Conservation (phyloP, 2,329 filamentous ascomycete genomes). For the Pseudocercospora fijiensis region DNA sequence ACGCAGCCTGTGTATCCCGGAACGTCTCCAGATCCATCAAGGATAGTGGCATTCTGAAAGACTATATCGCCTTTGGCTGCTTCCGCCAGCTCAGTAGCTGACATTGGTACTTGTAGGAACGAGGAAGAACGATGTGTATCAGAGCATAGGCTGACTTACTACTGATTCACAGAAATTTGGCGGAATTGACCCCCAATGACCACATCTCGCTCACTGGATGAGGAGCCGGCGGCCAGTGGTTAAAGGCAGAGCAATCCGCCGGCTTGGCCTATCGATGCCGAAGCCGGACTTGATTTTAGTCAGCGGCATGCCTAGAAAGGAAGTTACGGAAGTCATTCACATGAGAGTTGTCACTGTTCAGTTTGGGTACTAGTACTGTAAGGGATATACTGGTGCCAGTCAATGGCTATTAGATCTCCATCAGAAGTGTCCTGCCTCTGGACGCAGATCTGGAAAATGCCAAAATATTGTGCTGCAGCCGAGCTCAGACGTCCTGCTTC, state of each 20-base stretch:
- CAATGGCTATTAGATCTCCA: neutral
- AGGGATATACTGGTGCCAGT: neutral
- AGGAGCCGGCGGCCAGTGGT: neutral
- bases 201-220: neutral
- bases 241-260: neutral
- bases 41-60: constrained; percentile 28
- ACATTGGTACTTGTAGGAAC: neutral
- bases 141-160: neutral
- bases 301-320: neutral
- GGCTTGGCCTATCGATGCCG: neutral
- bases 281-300: neutral
- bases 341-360: neutral
- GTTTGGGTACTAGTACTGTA: neutral
- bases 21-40: constrained; percentile 30
- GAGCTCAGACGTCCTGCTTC: neutral
- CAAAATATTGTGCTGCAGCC: neutral
- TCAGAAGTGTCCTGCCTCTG: neutral
- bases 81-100: neutral
- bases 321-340: neutral
- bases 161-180: neutral
- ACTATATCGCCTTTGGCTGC: constrained; percentile 12
- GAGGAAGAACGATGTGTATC: neutral
- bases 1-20: constrained; percentile 28
- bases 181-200: neutral
- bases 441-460: neutral